Evolutionary conservation across 2,329 filamentous ascomycete species (phyloP).

Genomic region (Diaporthe citriasiana): DNA sequence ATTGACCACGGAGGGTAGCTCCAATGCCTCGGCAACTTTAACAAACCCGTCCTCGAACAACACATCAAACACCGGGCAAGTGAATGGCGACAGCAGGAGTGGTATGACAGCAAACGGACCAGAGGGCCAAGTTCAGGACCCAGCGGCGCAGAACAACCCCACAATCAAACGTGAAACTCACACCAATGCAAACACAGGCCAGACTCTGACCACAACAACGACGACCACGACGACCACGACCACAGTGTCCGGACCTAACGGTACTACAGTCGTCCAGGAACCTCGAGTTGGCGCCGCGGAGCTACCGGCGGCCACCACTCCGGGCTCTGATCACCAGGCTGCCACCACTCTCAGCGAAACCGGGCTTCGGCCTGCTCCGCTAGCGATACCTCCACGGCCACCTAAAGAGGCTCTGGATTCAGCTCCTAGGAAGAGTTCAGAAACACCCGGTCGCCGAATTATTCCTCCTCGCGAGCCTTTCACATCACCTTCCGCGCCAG

Average conservation of each 20-base stretch:
- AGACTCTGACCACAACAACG: slow-evolving; percentile 23
- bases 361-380: slow-evolving; percentile 14
- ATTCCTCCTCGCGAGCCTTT: slow-evolving; percentile 18
- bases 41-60: slow-evolving; percentile 24
- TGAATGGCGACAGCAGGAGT: not conserved
- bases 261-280: slow-evolving; percentile 11
- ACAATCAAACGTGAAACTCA: slow-evolving; percentile 32
- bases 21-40: slow-evolving; percentile 7
- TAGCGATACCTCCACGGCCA: slow-evolving; percentile 4
- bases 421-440: slow-evolving; percentile 11
- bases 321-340: not conserved
- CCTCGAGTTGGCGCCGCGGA: slow-evolving; percentile 14
- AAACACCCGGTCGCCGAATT: slow-evolving; percentile 17
- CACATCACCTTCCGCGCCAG: slow-evolving; percentile 1
- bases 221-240: slow-evolving; percentile 12
- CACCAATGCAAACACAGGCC: slow-evolving; percentile 26
- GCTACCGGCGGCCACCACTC: slow-evolving; percentile 3
- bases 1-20: slow-evolving; percentile 6
- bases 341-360: not conserved
- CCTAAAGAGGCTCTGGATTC: not conserved
- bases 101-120: not conserved
- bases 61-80: not conserved
- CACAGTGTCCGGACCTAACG: not conserved
- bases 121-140: slow-evolving; percentile 1
- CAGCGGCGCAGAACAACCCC: not conserved